A percentile compares a stretch with the other conserved stretches of the same genome.
These are phyloP conservation scores for Nakazawaea molendinolei DNA, from an alignment of 805 yeast species.

Conservation along the genomic window DNA sequence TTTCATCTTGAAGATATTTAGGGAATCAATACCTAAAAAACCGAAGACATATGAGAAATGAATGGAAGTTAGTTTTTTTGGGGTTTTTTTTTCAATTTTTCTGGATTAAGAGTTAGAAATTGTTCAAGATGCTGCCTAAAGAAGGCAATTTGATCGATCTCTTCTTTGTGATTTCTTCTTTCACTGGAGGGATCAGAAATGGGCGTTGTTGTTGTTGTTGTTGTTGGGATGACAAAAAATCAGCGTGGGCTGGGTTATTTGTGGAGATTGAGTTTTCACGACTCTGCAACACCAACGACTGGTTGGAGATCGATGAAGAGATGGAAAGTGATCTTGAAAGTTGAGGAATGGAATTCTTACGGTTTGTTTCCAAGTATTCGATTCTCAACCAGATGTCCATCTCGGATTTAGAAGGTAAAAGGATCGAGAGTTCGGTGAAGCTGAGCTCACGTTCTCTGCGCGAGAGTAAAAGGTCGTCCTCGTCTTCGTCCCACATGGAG, in stretches of 20 bases:
- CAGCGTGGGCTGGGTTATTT: background rate
- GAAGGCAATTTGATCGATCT: constrained; percentile 11
- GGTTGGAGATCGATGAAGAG: constrained; percentile 9
- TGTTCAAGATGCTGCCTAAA: constrained; percentile 12
- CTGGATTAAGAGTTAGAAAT: constrained; percentile 9
- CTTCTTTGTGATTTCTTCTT: constrained; percentile 6
- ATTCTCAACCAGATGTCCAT: constrained; percentile 66
- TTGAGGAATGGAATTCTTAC: constrained; percentile 8
- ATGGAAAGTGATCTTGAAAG: constrained; percentile 9
- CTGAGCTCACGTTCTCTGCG: constrained; percentile 53
- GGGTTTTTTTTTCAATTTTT: background rate
- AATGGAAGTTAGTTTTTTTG: constrained; percentile 13
- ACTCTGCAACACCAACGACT: constrained; percentile 3
- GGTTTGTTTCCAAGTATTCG: constrained; percentile 29
- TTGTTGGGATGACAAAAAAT: background rate
- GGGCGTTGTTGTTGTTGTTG: constrained; percentile 2
- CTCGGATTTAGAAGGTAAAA: constrained; percentile 68
- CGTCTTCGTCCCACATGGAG: constrained; percentile 54
- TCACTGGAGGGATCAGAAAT: background rate
- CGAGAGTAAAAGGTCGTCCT: constrained; percentile 58
- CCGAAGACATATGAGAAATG: too few relatives aligned
- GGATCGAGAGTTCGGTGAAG: constrained; percentile 64
- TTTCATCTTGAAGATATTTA: too few relatives aligned
- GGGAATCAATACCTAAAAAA: too few relatives aligned
- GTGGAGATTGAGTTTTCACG: constrained; percentile 6